phyloP scores from a whole-genome alignment of 192 early-diverging fungal genomes.

The Coemansia aciculifera region DNA sequence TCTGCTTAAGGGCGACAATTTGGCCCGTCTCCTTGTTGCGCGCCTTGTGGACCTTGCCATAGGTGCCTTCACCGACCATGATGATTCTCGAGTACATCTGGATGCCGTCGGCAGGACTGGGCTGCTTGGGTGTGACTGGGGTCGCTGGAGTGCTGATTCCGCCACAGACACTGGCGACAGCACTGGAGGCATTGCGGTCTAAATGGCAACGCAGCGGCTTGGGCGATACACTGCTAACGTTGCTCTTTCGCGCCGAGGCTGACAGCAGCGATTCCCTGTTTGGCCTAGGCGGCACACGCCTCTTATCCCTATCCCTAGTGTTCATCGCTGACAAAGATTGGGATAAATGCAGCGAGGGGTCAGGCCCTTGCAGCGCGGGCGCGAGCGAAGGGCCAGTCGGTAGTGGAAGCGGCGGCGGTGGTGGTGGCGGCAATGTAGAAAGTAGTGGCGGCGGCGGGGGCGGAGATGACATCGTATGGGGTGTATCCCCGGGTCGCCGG shows the following conservation, averaged over 20 bases:
- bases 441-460: slow-evolving; percentile 25
- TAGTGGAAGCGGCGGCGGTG: slow-evolving; percentile 5
- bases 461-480: slow-evolving; percentile 7
- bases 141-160: slow-evolving; percentile 34
- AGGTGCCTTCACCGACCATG: slow-evolving; percentile 84
- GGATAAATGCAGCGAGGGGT: slow-evolving; percentile 11
- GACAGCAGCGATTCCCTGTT: neutral
- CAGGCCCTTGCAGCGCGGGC: neutral
- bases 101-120: slow-evolving; percentile 49
- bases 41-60: slow-evolving; percentile 86
- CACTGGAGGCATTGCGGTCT: neutral
- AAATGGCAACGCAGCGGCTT: neutral
- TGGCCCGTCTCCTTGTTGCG: slow-evolving; percentile 66
- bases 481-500: neutral
- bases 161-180: slow-evolving; percentile 7
- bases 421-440: slow-evolving; percentile 8
- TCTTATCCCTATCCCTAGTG: slow-evolving; percentile 3
- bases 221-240: slow-evolving; percentile 1
- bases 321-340: slow-evolving; percentile 1
- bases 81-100: slow-evolving; percentile 69
- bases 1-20: slow-evolving; percentile 78
- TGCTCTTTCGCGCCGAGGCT: neutral
- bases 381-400: slow-evolving; percentile 11
- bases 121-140: slow-evolving; percentile 46
- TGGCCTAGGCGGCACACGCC: slow-evolving; percentile 1